Evolutionary conservation across 768 basidiomycete genomes (phyloP), one percentile per base, ranked within the genome.

Genomic region (Kwoniella dendrophila): DNA sequence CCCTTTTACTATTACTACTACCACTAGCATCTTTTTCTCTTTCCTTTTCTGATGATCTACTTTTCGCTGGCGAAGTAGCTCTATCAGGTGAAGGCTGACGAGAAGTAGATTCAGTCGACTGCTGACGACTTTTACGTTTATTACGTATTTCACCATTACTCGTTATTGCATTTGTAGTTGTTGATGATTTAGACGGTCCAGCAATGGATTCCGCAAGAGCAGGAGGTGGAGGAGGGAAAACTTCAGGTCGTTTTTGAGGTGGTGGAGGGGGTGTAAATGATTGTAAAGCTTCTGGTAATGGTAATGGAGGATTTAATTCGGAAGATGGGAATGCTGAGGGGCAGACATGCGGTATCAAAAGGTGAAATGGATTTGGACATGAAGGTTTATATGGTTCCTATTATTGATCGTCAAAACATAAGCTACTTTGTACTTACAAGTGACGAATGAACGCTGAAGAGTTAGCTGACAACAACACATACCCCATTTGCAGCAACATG

Each of bases 321-420:
- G 68, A 66, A 1, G 71, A 73, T 33, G 68, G 68, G 58, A 67
- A 72, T 4, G 63, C 48, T 0, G 62, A 43, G 1, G 74, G 72
- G 48, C 74, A 73, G 43, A 63, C 48, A 49, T 73, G 74, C 0
- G 71, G 74, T 27, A 71, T 70, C 32, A 75, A 63, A 6, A 75
- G 69, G 45, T 75, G 73, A 59, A 75, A 75, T 12, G 73, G 73
- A 52, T 68, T 63, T n/a, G 73, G 73, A 57, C 73, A 75, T 4
- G 64, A 14, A 12, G 67, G 69, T 53, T 63, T 65, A 50, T 59
- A 67, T 20, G 65, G 59, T 64, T 70, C 70, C 71, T 69, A 32
- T 51, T n/a, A n/a, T n/a, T n/a, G n/a, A n/a, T n/a, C n/a, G n/a
- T n/a, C n/a, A n/a, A n/a, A n/a, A n/a, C n/a, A n/a, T n/a, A n/a